phyloP scores from a whole-genome alignment of 2,329 filamentous ascomycete genomes.

The Diaporthe vexans region DNA sequence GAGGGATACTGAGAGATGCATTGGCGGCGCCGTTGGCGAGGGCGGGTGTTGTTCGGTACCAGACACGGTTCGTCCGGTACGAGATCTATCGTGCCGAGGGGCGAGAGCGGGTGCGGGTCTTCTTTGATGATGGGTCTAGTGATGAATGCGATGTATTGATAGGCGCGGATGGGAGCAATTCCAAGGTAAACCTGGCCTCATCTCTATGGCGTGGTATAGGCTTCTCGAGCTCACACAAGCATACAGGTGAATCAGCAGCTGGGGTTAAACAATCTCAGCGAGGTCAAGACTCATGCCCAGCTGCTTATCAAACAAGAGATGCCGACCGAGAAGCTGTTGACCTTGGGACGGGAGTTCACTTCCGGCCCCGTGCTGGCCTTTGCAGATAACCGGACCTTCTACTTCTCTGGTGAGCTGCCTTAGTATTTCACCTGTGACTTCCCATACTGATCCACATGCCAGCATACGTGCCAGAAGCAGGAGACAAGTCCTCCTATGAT shows the following conservation, averaged over 20 bases:
- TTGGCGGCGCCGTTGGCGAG: background rate
- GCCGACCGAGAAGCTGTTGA: background rate
- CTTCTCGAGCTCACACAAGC: background rate
- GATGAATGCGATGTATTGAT: background rate
- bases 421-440: background rate
- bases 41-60: background rate
- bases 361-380: conserved; percentile 13
- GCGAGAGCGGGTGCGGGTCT: background rate
- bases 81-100: background rate
- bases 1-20: background rate
- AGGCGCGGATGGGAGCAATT: conserved; percentile 2
- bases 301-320: conserved; percentile 16
- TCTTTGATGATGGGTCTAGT: background rate
- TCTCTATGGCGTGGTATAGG: background rate
- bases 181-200: background rate
- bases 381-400: conserved; percentile 7
- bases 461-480: conserved; percentile 8
- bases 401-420: conserved; percentile 3
- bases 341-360: conserved; percentile 1
- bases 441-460: background rate
- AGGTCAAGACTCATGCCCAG: background rate
- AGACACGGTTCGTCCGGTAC: background rate
- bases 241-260: conserved; percentile 3
- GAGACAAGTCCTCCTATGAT: conserved; percentile 2
- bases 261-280: conserved; percentile 8